Base-by-base conservation (phyloP, 805 yeast species). In the Nakazawaea sp. region DNA sequence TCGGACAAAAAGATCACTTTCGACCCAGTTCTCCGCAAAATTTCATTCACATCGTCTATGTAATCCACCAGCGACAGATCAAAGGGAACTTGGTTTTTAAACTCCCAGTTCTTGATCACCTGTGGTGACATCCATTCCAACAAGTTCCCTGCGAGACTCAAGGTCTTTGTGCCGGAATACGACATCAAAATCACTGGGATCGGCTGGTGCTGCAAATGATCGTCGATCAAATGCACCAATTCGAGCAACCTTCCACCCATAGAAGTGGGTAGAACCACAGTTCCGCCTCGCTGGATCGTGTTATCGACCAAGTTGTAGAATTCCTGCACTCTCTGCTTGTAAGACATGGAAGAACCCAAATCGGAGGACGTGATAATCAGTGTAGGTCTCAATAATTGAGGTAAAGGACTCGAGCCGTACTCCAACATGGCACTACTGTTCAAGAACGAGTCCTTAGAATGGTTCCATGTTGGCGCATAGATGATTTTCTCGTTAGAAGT, bases 401-500 rank as follows among this genome's bases (percentile, higher is more conserved):
- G 68, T n/a, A 77, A 60, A 1, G 87, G 78, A n/a, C 28, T 27
- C 29, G 66, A 74, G 9, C 88, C 87, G 20, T 33, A 33, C 24
- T 38, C 41, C 11, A 33, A 19, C 15, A 84, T 56, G 17, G 69
- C 68, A 4, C 92, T 83, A 20, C 88, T 79, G 44, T 81, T 82
- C 36, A 92, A 60, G 47, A 88, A 88, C 0, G 85, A 72, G 52
- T 90, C 97, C 45, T 78, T 78, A 1, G 97, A 80, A 53, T 92
- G 97, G 55, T 89, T 90, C 97, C 97, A 92, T 31, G 83, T 77
- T 2, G 92, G 88, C 0, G 96, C 95, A 56, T 87, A 86, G 2
- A 90, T 64, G n/a, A 89, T 62, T 44, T 81, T 81, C 46, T 90
- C 97, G 13, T 79, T 72, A 43, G 81, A 78, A 39, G 79, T 78